Evolutionary conservation across 2,329 filamentous ascomycete species (phyloP).

Genomic region (Hymenoscyphus occultus): DNA sequence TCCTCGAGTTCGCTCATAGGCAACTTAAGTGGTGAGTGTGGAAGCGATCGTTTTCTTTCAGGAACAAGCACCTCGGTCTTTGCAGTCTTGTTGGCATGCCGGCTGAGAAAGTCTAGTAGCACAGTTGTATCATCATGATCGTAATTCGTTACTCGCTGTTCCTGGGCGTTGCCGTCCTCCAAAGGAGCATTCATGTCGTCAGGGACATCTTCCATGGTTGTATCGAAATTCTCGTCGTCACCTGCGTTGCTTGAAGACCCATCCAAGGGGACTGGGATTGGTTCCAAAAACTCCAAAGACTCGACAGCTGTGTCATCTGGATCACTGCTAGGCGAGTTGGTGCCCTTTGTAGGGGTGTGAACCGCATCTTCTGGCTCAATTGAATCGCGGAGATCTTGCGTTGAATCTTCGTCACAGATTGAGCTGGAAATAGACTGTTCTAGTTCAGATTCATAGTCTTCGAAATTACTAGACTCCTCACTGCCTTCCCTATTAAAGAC

Average conservation of each 20-base stretch:
- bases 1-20: constrained; percentile 27
- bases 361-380: neutral
- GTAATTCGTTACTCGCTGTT: constrained; percentile 16
- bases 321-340: neutral
- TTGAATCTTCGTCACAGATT: neutral
- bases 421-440: neutral
- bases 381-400: neutral
- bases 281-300: constrained; percentile 13
- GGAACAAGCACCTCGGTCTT: constrained; percentile 29
- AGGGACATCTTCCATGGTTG: constrained; percentile 11
- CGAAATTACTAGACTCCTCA: neutral
- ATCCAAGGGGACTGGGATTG: constrained; percentile 2
- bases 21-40: constrained; percentile 35
- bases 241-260: neutral
- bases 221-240: neutral
- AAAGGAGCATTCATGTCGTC: constrained; percentile 18
- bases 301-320: neutral
- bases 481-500: neutral
- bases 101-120: constrained; percentile 38
- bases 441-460: neutral
- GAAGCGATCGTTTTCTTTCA: constrained; percentile 32
- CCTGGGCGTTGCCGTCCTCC: constrained; percentile 16
- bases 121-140: constrained; percentile 38
- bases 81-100: constrained; percentile 38
- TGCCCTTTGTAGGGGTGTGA: neutral